A percentile compares a stretch with the other conserved stretches of the same genome.
Evolutionary conservation across 2,329 filamentous ascomycete species (phyloP).

Genomic region (Fusarium veterinarium): DNA sequence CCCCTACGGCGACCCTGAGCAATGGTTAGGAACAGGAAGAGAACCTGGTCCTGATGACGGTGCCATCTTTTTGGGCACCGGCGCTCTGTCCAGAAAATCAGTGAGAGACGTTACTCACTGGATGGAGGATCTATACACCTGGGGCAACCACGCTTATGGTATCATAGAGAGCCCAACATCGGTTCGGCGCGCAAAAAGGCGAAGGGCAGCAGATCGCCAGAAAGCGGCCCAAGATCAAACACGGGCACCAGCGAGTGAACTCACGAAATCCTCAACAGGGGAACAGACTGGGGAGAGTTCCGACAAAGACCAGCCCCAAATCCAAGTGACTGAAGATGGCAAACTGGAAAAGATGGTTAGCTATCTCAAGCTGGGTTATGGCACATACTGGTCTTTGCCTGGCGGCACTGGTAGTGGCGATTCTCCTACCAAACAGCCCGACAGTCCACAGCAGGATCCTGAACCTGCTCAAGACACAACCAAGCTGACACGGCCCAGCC

Average conservation of each 20-base stretch:
- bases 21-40: constrained; percentile 80
- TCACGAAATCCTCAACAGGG: background rate
- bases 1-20: constrained; percentile 39
- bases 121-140: constrained; percentile 88
- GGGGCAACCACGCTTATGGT: constrained; percentile 87
- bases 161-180: constrained; percentile 82
- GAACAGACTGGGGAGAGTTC: background rate
- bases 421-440: constrained; percentile 28
- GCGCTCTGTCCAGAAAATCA: constrained; percentile 76
- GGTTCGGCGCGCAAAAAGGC: constrained; percentile 62
- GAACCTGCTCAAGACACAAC: constrained; percentile 14
- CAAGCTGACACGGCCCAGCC: constrained; percentile 18
- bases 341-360: constrained; percentile 68
- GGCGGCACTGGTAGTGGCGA: constrained; percentile 35
- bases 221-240: constrained; percentile 2
- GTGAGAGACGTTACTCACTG: constrained; percentile 81
- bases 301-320: constrained; percentile 31
- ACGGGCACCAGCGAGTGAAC: background rate
- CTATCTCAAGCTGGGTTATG: constrained; percentile 75
- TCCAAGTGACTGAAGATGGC: constrained; percentile 45
- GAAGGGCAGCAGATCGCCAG: constrained; percentile 43
- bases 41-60: constrained; percentile 80
- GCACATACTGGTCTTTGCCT: constrained; percentile 71
- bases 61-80: constrained; percentile 85
- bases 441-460: constrained; percentile 22